Percentiles rank a stretch among this genome's conserved stretches.
Evolutionary conservation across 176 grass and related monocot genomes (phyloP).

Genomic region (Tillandsia leiboldiana): DNA sequence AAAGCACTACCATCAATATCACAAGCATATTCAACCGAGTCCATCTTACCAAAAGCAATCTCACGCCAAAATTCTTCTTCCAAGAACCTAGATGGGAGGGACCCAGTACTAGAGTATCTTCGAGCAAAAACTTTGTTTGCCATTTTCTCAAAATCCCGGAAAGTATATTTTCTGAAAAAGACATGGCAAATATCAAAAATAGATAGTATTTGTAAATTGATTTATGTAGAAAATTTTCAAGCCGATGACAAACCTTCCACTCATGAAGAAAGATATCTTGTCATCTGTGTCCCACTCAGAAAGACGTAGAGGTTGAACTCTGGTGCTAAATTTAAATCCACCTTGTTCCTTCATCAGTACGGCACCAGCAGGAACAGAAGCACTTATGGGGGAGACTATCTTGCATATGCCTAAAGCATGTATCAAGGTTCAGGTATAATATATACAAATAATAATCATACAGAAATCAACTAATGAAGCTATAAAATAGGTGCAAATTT

Average conservation of each 20-base stretch:
- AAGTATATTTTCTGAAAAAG: conserved; percentile 84
- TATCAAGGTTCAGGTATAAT: neutral
- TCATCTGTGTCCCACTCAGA: conserved; percentile 83
- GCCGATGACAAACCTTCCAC: conserved; percentile 58
- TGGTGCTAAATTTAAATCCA: conserved; percentile 89
- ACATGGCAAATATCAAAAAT: conserved; percentile 12
- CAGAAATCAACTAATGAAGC: too few species aligned
- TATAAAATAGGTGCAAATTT: too few species aligned
- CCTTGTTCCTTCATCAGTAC: conserved; percentile 80
- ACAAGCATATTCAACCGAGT: conserved; percentile 93
- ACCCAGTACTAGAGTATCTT: conserved; percentile 78
- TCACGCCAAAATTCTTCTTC: conserved; percentile 99
- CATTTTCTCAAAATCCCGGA: conserved; percentile 93
- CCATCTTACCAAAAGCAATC: conserved; percentile 92
- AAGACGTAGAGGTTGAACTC: conserved; percentile 88
- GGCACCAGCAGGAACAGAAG: conserved; percentile 74
- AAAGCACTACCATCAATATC: conserved; percentile 99
- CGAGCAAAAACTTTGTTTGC: conserved; percentile 83
- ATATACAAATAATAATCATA: neutral
- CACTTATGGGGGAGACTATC: conserved; percentile 69
- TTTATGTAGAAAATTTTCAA: neutral
- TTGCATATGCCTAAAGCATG: conserved; percentile 75
- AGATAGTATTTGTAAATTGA: neutral
- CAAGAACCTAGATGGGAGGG: conserved; percentile 59
- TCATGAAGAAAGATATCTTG: conserved; percentile 86